A percentile compares a stretch with the other conserved stretches of the same genome.
Conservation (phyloP, 768 basidiomycete species). For the Termitomyces sp. region DNA sequence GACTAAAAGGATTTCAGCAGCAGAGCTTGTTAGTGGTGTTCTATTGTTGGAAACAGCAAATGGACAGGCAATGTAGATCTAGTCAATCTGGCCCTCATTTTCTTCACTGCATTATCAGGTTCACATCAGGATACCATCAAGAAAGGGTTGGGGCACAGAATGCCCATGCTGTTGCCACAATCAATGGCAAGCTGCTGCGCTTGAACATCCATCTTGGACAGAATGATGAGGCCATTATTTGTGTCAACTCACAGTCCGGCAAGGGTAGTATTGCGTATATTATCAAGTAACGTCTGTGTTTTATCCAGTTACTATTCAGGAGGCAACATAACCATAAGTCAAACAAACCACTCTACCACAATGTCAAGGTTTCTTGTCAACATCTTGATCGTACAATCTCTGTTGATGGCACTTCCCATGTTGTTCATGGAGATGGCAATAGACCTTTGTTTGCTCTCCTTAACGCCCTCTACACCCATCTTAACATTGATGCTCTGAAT, state of each 20-base stretch:
- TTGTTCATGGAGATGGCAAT: slow-evolving; percentile 90
- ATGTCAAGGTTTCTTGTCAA: slow-evolving; percentile 79
- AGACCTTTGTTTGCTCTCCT: slow-evolving; percentile 93
- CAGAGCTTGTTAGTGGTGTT: slow-evolving; percentile 88
- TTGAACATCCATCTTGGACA: slow-evolving; percentile 96
- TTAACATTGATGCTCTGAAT: slow-evolving; percentile 91
- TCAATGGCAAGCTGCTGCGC: slow-evolving; percentile 52
- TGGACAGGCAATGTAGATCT: slow-evolving; percentile 98
- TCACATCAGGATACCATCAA: slow-evolving; percentile 99
- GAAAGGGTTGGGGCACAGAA: slow-evolving; percentile 90
- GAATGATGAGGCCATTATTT: slow-evolving; percentile 97
- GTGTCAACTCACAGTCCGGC: slow-evolving; percentile 98
- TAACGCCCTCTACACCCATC: slow-evolving; percentile 78
- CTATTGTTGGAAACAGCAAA: slow-evolving; percentile 97
- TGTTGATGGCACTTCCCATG: slow-evolving; percentile 81
- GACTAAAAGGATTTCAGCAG: slow-evolving; percentile 93
- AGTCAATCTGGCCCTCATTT: slow-evolving; percentile 92
- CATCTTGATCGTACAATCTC: slow-evolving; percentile 84
- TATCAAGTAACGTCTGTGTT: slow-evolving; percentile 87
- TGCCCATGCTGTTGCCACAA: slow-evolving; percentile 58
- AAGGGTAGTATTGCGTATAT: slow-evolving; percentile 98
- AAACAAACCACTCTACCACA: slow-evolving; percentile 67
- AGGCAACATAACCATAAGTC: slow-evolving; percentile 92
- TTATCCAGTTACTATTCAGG: slow-evolving; percentile 92
- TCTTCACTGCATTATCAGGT: slow-evolving; percentile 98